These are phyloP conservation scores for Pseudogymnoascus pannorum DNA, from an alignment of 2,329 filamentous ascomycete genomes.

Conservation along the genomic window DNA sequence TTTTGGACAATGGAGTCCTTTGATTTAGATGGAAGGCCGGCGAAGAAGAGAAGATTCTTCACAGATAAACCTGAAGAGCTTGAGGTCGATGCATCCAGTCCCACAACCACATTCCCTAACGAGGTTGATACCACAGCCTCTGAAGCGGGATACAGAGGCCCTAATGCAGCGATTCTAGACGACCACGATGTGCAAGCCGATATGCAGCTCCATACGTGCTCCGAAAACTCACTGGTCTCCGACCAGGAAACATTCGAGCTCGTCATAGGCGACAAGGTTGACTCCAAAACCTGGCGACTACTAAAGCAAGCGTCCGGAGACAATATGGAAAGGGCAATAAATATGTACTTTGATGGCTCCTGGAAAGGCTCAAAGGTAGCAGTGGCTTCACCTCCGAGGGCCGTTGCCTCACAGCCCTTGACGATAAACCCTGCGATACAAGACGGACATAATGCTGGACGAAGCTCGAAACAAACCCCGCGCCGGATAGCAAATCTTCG, in stretches of 20 bases:
- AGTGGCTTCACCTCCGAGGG: constrained; percentile 1
- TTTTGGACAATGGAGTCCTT: constrained; percentile 28
- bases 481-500: background rate
- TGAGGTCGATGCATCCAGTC: constrained; percentile 19
- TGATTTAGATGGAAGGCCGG: constrained; percentile 37
- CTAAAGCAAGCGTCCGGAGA: constrained; percentile 49
- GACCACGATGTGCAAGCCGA: background rate
- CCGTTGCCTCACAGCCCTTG: constrained; percentile 15
- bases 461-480: constrained; percentile 20
- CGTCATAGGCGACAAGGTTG: constrained; percentile 52
- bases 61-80: constrained; percentile 27
- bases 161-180: background rate
- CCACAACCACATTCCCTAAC: background rate
- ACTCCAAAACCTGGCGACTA: constrained; percentile 38
- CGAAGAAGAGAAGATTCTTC: constrained; percentile 43
- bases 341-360: constrained; percentile 64
- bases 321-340: constrained; percentile 55
- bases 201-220: constrained; percentile 24
- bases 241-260: constrained; percentile 51
- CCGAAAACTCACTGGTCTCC: constrained; percentile 33
- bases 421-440: constrained; percentile 22
- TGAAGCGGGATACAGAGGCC: background rate
- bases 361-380: constrained; percentile 41
- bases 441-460: constrained; percentile 19
- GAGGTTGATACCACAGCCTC: background rate